phyloP scores from a whole-genome alignment of 2,329 filamentous ascomycete genomes.

The Botrytis deweyae region DNA sequence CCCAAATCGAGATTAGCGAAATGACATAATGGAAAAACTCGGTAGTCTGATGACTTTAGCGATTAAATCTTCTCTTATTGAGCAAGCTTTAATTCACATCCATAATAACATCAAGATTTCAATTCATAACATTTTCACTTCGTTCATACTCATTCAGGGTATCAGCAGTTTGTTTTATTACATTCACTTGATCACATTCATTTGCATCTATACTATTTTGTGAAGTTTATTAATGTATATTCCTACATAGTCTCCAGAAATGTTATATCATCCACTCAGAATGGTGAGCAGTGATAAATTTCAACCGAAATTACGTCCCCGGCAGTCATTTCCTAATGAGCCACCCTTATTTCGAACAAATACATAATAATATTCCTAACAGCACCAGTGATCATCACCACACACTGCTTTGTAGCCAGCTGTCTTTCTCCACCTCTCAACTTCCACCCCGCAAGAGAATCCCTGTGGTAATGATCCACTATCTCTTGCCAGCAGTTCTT shows the following conservation, averaged over 20 bases:
- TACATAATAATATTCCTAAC: neutral
- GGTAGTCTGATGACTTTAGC: neutral
- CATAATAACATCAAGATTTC: neutral
- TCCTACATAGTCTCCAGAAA: neutral
- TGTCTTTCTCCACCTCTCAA: neutral
- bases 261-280: neutral
- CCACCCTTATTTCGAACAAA: neutral
- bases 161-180: neutral
- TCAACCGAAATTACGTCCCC: neutral
- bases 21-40: neutral
- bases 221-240: neutral
- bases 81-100: neutral
- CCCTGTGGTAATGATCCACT: neutral
- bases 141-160: too few relatives aligned
- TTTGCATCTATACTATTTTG: neutral
- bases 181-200: neutral
- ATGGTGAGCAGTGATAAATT: neutral
- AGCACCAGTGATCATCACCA: neutral
- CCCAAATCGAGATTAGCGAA: neutral
- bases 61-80: neutral
- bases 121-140: neutral
- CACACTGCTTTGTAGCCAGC: neutral
- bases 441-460: too few relatives aligned
- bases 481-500: neutral
- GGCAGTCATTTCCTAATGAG: neutral